Percentiles rank a stretch among this genome's conserved stretches.
These are phyloP conservation scores for Myochromella boudieri DNA, from an alignment of 768 basidiomycete species.

Conservation along the genomic window DNA sequence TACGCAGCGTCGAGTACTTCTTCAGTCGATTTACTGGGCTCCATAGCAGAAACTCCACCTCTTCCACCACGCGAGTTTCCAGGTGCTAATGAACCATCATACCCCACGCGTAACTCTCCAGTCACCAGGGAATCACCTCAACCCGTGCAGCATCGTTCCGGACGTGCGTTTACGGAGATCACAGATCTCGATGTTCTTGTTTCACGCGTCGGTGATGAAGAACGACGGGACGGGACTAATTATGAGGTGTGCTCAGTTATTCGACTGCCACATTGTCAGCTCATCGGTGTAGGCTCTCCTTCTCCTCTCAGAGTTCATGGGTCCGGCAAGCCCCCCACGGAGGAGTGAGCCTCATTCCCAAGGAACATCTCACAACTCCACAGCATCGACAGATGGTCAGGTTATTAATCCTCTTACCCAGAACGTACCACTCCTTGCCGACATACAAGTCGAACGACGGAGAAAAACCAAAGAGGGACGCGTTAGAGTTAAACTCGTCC, in stretches of 20 bases:
- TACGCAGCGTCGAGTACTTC: constrained; percentile 17
- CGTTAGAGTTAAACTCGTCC: constrained; percentile 65
- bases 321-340: constrained; percentile 38
- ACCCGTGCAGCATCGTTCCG: constrained; percentile 9
- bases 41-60: constrained; percentile 13
- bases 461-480: constrained; percentile 64
- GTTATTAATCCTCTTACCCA: not conserved
- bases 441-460: constrained; percentile 56
- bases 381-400: not conserved
- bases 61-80: not conserved
- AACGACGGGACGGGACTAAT: constrained; percentile 45
- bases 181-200: constrained; percentile 68
- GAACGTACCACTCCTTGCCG: constrained; percentile 38
- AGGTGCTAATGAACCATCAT: too few species aligned
- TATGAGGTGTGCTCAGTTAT: constrained; percentile 59
- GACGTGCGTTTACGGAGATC: constrained; percentile 31
- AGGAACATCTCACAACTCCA: constrained; percentile 12
- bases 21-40: constrained; percentile 17
- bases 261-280: constrained; percentile 15
- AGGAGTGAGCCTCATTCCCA: constrained; percentile 3
- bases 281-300: constrained; percentile 47
- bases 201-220: constrained; percentile 48
- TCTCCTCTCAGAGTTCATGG: constrained; percentile 61
- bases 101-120: too few species aligned
- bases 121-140: constrained; percentile 12